Percentiles rank a stretch among this genome's conserved stretches.
These are phyloP conservation scores for Candida sithepensis DNA, from an alignment of 805 yeast species.

Conservation along the genomic window DNA sequence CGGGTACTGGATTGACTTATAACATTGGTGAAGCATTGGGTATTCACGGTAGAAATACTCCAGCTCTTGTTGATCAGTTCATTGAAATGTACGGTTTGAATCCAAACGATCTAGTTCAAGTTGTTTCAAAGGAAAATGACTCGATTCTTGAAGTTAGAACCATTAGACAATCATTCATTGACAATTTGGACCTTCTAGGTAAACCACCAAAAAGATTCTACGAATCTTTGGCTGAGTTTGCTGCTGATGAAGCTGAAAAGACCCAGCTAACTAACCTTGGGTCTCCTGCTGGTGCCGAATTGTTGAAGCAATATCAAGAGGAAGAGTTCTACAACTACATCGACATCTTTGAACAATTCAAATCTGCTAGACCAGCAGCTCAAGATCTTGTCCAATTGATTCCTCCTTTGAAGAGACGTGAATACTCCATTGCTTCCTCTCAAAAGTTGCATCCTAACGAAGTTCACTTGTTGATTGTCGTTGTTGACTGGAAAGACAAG, in stretches of 20 bases:
- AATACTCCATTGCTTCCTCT: slow-evolving; percentile 95
- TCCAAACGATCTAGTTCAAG: slow-evolving; percentile 63
- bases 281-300: slow-evolving; percentile 78
- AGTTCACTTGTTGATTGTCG: slow-evolving; percentile 87
- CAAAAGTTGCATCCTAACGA: slow-evolving; percentile 89
- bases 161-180: slow-evolving; percentile 73
- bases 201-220: slow-evolving; percentile 95
- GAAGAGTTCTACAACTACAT: slow-evolving; percentile 77
- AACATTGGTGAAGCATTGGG: slow-evolving; percentile 97
- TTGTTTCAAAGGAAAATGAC: slow-evolving; percentile 64
- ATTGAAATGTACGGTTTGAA: slow-evolving; percentile 67
- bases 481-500: slow-evolving; percentile 91
- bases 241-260: slow-evolving; percentile 66
- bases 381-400: slow-evolving; percentile 67
- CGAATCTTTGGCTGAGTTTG: slow-evolving; percentile 72
- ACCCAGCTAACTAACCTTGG: slow-evolving; percentile 59
- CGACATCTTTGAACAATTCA: slow-evolving; percentile 76
- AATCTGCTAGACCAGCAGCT: slow-evolving; percentile 75
- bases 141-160: slow-evolving; percentile 68
- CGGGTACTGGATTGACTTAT: slow-evolving; percentile 87
- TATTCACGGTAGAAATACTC: slow-evolving; percentile 83
- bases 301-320: slow-evolving; percentile 80
- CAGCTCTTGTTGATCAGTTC: slow-evolving; percentile 62
- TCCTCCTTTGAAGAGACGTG: slow-evolving; percentile 92
- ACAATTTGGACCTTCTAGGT: slow-evolving; percentile 84